Conservation (phyloP, 1,284 basidiomycete species). For the Apiotrichum sp. region DNA sequence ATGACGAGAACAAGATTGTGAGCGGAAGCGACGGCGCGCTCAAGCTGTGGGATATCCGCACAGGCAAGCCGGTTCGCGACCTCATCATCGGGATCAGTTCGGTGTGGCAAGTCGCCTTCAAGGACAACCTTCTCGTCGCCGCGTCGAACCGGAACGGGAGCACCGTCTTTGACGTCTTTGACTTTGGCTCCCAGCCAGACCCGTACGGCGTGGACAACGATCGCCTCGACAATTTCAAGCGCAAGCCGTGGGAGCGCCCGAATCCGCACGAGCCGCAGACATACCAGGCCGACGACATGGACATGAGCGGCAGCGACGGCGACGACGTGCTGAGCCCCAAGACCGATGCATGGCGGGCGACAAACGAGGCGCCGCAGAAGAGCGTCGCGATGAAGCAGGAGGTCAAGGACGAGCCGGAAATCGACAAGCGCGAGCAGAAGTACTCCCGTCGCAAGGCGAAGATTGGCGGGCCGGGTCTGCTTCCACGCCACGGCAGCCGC, state of each 20-base stretch:
- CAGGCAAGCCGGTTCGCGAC: conserved; percentile 76
- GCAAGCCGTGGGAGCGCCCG: conserved; percentile 35
- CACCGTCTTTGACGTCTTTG: conserved; percentile 52
- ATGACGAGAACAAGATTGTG: conserved; percentile 91
- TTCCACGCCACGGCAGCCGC: too few relatives aligned
- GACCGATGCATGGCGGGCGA: background rate
- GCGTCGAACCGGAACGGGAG: conserved; percentile 74
- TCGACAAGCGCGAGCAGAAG: too few relatives aligned
- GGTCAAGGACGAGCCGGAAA: too few relatives aligned
- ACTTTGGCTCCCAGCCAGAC: conserved; percentile 31
- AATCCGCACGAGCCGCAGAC: conserved; percentile 30
- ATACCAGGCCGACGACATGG: conserved; percentile 25
- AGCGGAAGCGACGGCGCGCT: conserved; percentile 90
- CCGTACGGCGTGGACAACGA: conserved; percentile 35
- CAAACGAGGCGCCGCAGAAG: too few relatives aligned
- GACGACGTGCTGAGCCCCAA: conserved; percentile 1
- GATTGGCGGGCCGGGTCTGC: too few relatives aligned
- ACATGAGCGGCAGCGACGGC: background rate
- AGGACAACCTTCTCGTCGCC: conserved; percentile 84
- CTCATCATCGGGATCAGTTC: conserved; percentile 79
- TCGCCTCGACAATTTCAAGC: conserved; percentile 27
- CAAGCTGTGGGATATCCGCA: conserved; percentile 91
- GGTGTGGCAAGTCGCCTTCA: conserved; percentile 94
- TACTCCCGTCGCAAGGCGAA: too few relatives aligned
- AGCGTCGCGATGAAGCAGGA: too few relatives aligned